Evolutionary conservation across 768 basidiomycete species (phyloP), one percentile per base, ranked within the genome.

Genomic region (Pleurotus pulmonarius): DNA sequence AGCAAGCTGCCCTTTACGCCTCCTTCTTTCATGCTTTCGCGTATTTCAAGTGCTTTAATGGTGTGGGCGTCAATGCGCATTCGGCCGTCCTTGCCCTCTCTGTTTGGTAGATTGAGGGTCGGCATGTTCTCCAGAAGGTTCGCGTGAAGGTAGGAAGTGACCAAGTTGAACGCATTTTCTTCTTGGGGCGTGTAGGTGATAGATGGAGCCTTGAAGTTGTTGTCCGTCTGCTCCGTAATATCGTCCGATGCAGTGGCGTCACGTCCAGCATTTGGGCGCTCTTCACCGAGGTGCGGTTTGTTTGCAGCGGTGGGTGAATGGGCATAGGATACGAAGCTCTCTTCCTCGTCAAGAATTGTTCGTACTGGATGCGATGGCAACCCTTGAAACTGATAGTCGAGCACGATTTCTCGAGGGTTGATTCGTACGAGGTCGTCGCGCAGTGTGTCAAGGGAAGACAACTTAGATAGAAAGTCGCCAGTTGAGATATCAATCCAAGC

Each of bases 401-500:
- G 79, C 46, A 97, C 86, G 45, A 97, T 81, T 70, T 98, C 94
- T 49, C 82, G 82, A 4, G 95, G 95, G 29, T 72, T 73, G 44
- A 97, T 88, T 18, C 93, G 83, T 6, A 85, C 85, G 22, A 98
- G 74, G 59, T 96, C 90, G 64, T 97, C 93, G 54, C 83, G 82
- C 26, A 98, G 70, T 40, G 67, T 73, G 20, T 83, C 82, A 13
- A 77, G 47, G 2, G 75, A 69, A 9, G 82, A 77, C 5, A 70
- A 67, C 60, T 90, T 90, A 9, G 90, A 87, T 69, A 90, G 94
- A 69, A 96, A 92, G 65, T 96, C 94, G 58, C 93, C 92, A 0
- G 94, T 97, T 12, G 95, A 94, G 15, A 97, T 83, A 66, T 98
- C 95, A 22, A 92, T 93, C 88, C 94, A 98, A 5, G 94, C 94